Base-by-base conservation (phyloP, 2,329 filamentous ascomycete genomes). In the Huntiella abstrusa region DNA sequence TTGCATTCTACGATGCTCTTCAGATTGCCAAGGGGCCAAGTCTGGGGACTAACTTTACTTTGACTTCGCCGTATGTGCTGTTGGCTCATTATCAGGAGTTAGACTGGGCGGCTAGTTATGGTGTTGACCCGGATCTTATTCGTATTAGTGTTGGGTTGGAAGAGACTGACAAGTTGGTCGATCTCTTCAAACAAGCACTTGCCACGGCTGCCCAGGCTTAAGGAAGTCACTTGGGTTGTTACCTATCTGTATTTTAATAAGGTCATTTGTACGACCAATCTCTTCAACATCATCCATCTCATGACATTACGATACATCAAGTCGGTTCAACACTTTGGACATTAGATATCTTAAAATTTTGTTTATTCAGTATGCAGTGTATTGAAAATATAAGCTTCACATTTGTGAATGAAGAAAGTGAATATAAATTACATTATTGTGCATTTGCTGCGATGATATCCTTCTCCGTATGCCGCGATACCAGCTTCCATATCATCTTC, bases 31-130 rank as follows among this genome's bases (percentile, higher is more conserved):
- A 98, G 61, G 91, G 91, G 0, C 91, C 91, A 0, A 95, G 86
- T 61, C 66, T 98, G 43, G 91, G 91, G 2, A 96, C 91, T 1
- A 98, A 98, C 61, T 98, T 98, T 59, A 96, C 91, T 0, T 67
- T 98, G 34, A 80, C 80, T 48, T 93, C 80, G 42, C 91, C 91
- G 0, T 98, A 94, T 59, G 85, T 91, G 16, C 66, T 98, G 33
- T 63, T 98, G 32, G 91, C 91, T 4, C 91, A 98, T 61, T 98
- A 91, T 56, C 69, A 73, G 40, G 91, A 98, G 65, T 61, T 96
- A 37, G 79, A 87, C n/a, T 98, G 91, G 91, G 84, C 83, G 38
- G 75, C 72, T 19, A 68, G 77, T 50, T 88, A 80, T 59, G 85
- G 87, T 0, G 83, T 95, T 3, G 80, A 91, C 46, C 74, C 75